phyloP scores from a whole-genome alignment of 2,329 filamentous ascomycete genomes.

The Fusarium subtropicale region DNA sequence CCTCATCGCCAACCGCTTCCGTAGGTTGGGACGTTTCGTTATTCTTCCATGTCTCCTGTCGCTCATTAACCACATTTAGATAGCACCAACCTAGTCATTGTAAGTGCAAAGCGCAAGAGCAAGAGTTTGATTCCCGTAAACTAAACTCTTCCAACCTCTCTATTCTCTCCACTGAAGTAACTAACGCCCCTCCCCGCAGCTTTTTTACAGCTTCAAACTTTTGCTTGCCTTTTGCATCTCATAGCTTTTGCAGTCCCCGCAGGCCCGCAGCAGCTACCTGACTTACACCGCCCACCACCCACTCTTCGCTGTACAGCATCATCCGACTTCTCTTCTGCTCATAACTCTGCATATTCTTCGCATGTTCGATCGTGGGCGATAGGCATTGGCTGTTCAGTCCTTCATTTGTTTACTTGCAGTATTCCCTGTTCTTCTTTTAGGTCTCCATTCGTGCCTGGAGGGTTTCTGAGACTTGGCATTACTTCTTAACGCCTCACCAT shows the following conservation, averaged over 20 bases:
- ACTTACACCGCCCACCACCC: conserved; percentile 47
- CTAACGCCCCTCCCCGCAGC: conserved; percentile 33
- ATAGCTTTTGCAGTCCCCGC: conserved; percentile 30
- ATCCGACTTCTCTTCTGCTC: conserved; percentile 30
- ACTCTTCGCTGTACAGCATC: conserved; percentile 40
- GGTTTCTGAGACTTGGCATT: conserved; percentile 4
- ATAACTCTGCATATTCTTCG: conserved; percentile 10
- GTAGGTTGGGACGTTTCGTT: conserved; percentile 18
- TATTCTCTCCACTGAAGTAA: conserved; percentile 5
- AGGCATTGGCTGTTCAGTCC: conserved; percentile 15
- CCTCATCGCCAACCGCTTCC: conserved; percentile 26
- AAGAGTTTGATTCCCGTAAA: not conserved
- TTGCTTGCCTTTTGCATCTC: conserved; percentile 21
- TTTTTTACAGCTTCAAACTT: conserved; percentile 19
- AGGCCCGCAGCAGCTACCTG: conserved; percentile 42
- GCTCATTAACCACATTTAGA: conserved; percentile 24
- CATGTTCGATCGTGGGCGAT: conserved; percentile 14
- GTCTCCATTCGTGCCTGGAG: not conserved
- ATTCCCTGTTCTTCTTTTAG: conserved; percentile 7
- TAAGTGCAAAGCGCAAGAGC: conserved; percentile 14
- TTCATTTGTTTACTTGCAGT: conserved; percentile 12
- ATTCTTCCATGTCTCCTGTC: conserved; percentile 16
- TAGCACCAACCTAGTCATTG: conserved; percentile 21
- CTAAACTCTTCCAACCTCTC: conserved; percentile 13
- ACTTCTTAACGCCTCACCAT: conserved; percentile 28